These are phyloP conservation scores for Ceriops zippeliana DNA, from an alignment of 345 rosid species.

Conservation along the genomic window DNA sequence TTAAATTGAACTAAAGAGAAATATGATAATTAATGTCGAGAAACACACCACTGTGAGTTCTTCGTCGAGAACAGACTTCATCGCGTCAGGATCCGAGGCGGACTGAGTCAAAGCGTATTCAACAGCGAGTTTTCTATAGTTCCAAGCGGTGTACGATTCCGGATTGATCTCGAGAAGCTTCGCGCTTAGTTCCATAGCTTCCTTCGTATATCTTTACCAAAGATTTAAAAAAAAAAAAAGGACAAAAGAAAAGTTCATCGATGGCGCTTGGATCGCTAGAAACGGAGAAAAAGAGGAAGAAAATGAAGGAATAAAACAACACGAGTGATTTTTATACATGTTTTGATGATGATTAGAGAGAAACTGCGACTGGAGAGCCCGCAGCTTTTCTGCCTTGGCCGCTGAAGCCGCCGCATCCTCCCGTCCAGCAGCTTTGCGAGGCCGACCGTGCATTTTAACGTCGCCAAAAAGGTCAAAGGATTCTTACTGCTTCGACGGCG, in stretches of 20 bases:
- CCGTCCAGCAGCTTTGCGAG: conserved; percentile 57
- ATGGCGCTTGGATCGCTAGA: background rate
- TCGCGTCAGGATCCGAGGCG: conserved; percentile 39
- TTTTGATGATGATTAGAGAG: conserved; percentile 57
- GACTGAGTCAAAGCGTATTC: conserved; percentile 40
- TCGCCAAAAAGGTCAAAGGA: background rate
- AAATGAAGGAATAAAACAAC: background rate
- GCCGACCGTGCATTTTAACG: conserved; percentile 76
- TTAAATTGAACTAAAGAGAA: background rate
- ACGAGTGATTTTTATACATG: conserved; percentile 32
- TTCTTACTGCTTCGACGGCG: too few relatives aligned
- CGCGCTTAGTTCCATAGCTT: conserved; percentile 71
- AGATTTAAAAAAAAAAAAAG: background rate
- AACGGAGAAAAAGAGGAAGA: background rate
- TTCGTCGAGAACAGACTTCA: conserved; percentile 53
- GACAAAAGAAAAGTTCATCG: background rate
- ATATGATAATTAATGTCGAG: background rate
- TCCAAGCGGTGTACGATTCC: conserved; percentile 87
- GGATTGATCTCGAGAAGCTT: conserved; percentile 83
- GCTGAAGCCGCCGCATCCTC: conserved; percentile 64
- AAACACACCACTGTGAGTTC: conserved; percentile 67
- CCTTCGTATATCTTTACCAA: conserved; percentile 60
- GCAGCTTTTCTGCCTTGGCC: conserved; percentile 69
- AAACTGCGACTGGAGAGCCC: conserved; percentile 62
- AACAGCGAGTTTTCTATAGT: conserved; percentile 78